Base-by-base conservation (phyloP, 495 filamentous ascomycete genomes). In the Hypoxylon fuscum region DNA sequence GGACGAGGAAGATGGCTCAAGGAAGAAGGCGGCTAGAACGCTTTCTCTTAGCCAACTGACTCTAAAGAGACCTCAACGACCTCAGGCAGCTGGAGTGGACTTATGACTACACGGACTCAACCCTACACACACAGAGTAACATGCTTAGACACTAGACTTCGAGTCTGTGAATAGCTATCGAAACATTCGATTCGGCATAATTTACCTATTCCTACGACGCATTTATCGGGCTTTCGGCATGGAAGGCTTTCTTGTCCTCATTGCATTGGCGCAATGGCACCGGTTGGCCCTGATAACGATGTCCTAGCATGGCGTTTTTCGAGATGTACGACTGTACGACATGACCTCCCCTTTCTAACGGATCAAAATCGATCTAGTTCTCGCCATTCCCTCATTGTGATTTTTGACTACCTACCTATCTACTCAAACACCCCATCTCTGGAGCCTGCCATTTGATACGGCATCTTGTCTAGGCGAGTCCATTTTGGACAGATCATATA, bases 31-130 rank as follows among this genome's bases (percentile, higher is more conserved):
- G 3, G 76, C 79, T 18, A 59, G 78, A 53, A 82, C 81, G 18
- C 56, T 83, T 62, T 80, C 77, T 29, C 50, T 85, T 35, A 79
- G 81, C 40, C 80, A 82, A 66, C 58, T 83, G 42, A 83, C 81
- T 15, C 55, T 79, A 51, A 66, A 62, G 49, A 45, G 61, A 5
- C 41, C 52, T 15, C 41, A 31, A 23, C 59, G 55, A 32, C 34
- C 63, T n/a, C 55, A 57, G 23, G 32, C 10, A 15, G 52, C 55
- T 23, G 56, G 59, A 17, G 55, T 69, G 23, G 56, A 69, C 17
- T 69, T 72, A 67, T 72, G 69, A 72, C 69, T 69, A 67, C 56
- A 62, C 58, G 62, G 68, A 32, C 59, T 66, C 41, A 22, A 52
- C 35, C 37, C 25, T 2, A n/a, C n/a, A n/a, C 12, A 49, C 18